Conservation (phyloP, 2,329 filamentous ascomycete species). For the Pestalotiopsis sp. region DNA sequence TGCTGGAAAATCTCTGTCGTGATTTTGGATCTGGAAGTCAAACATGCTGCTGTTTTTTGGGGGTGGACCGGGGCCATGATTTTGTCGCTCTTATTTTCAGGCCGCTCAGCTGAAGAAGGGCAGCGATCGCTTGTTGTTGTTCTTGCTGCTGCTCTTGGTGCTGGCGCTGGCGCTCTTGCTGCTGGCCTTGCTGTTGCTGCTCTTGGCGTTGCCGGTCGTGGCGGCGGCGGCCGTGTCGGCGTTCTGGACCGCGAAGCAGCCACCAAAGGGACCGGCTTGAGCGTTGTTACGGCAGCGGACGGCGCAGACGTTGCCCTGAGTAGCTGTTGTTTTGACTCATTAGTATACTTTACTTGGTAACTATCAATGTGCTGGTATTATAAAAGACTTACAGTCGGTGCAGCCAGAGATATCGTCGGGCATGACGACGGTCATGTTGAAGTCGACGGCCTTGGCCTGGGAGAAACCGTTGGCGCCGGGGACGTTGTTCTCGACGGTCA, state of each 20-base stretch:
- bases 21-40: background rate
- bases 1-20: background rate
- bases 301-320: constrained; percentile 62
- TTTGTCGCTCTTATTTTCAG: background rate
- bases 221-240: constrained; percentile 37
- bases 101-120: constrained; percentile 2
- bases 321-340: constrained; percentile 35
- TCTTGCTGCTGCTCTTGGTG: constrained; percentile 20
- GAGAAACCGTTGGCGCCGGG: constrained; percentile 61
- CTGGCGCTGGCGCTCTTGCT: constrained; percentile 20
- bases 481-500: constrained; percentile 61
- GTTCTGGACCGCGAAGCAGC: constrained; percentile 62
- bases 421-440: constrained; percentile 59
- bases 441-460: constrained; percentile 57
- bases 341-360: background rate
- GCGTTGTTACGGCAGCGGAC: constrained; percentile 63
- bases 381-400: constrained; percentile 47
- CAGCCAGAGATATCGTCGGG: constrained; percentile 48
- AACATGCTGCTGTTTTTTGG: no score
- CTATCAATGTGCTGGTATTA: background rate
- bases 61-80: no score
- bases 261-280: constrained; percentile 58
- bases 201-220: constrained; percentile 20
- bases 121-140: constrained; percentile 17
- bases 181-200: constrained; percentile 16